Conservation (phyloP, 257 asterid species). For the Gentiana straminea region DNA sequence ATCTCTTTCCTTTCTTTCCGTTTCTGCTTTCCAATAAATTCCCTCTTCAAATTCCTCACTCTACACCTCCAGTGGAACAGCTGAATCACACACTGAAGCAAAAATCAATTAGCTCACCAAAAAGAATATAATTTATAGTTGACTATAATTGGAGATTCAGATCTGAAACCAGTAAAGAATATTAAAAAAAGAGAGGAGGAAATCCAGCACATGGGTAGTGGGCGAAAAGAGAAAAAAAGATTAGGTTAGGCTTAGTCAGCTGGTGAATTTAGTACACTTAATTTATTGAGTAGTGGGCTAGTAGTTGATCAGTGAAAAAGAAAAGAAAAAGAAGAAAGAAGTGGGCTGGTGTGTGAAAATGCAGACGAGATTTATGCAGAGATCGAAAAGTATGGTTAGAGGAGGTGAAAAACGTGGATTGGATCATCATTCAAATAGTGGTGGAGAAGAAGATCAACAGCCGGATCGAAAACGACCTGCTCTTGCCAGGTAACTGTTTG, state of each 20-base stretch:
- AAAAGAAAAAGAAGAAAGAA: no score
- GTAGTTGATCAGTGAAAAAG: no score
- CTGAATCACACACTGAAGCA: background rate
- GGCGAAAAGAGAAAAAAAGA: background rate
- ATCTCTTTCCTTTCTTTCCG: constrained; percentile 10
- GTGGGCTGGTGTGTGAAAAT: constrained; percentile 18
- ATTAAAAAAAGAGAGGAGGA: background rate
- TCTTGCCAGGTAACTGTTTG: constrained; percentile 95
- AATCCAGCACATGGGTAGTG: background rate
- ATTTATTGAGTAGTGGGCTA: no score
- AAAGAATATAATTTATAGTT: constrained; percentile 6
- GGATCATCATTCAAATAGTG: constrained; percentile 45
- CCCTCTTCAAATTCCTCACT: constrained; percentile 24
- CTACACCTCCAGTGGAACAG: constrained; percentile 6
- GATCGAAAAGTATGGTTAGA: constrained; percentile 53
- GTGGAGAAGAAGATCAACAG: constrained; percentile 59
- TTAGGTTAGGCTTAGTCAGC: constrained; percentile 3
- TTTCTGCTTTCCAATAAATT: constrained; percentile 14
- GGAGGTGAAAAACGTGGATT: constrained; percentile 70
- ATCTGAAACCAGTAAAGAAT: constrained; percentile 21
- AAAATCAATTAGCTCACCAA: constrained; percentile 1
- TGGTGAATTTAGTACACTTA: background rate
- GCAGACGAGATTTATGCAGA: constrained; percentile 54
- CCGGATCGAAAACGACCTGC: constrained; percentile 95
- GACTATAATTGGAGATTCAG: constrained; percentile 30